Conservation (phyloP, 1,284 basidiomycete genomes). For the Pulchroboletus neoregius region DNA sequence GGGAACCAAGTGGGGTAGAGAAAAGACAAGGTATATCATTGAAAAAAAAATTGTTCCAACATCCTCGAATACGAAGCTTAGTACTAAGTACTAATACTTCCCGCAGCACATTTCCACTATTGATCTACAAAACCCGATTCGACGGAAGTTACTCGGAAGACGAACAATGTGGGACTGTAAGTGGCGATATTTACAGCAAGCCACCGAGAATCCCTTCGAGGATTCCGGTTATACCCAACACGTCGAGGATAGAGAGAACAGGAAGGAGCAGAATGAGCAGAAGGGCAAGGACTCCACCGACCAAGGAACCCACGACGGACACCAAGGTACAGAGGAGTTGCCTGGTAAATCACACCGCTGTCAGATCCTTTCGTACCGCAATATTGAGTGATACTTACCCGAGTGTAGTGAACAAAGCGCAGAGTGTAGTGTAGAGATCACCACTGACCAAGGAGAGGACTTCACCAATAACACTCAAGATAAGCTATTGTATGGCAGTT, state of each 20-base stretch:
- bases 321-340: conserved; percentile 1
- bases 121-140: no score
- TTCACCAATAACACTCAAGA: conserved; percentile 2
- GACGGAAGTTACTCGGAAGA: no score
- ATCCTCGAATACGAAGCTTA: no score
- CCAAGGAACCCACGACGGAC: conserved; percentile 1
- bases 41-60: no score
- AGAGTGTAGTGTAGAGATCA: conserved; percentile 1
- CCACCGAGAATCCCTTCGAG: conserved; percentile 7
- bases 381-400: conserved; percentile 2
- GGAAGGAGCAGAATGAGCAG: conserved; percentile 9
- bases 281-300: conserved; percentile 6
- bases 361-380: background rate
- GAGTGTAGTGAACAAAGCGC: conserved; percentile 1
- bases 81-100: no score
- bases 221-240: conserved; percentile 5
- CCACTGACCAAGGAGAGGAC: conserved; percentile 11
- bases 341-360: background rate
- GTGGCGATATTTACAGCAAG: conserved; percentile 2
- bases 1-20: no score
- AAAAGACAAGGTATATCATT: no score
- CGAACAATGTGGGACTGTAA: no score
- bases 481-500: conserved; percentile 7
- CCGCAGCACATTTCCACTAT: no score
- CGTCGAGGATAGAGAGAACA: conserved; percentile 8